Base-by-base conservation (phyloP, 805 yeast species). In the Lachancea quebecensis region DNA sequence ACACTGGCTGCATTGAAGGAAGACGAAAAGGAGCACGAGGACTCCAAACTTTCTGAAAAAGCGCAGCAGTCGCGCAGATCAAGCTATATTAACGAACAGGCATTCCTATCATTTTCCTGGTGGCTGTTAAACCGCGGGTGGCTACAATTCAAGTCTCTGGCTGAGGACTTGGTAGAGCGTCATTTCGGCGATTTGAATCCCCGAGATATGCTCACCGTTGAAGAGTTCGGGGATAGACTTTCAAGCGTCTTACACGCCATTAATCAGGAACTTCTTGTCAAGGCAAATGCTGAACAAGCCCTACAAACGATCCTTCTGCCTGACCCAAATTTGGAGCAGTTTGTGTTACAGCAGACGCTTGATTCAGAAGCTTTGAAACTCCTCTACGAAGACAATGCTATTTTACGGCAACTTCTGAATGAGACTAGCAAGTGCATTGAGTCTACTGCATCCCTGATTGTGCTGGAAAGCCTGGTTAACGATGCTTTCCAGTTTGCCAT, bases 111-210 rank as follows among this genome's bases (percentile, higher is more conserved):
- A 0, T 75, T 88, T 50, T 82, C 90, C 49, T 91, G 97, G 96
- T 91, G 96, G 96, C 64, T 91, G 38, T 70, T 91, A 41, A 89
- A 91, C 62, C 78, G 81, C 51, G 98, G 98, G 0, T 88, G 93
- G 89, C 55, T 72, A 17, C 67, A 71, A 30, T 66, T 86, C 31
- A 71, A 77, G 17, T 66, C 70, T 27, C 64, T 72, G 16, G 77
- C 87, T 27, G 78, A 79, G 55, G 58, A 63, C 1, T 67, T 76
- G 3, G 90, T 91, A 3, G 71, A 69, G 28, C 71, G 70, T 29
- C 80, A 79, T 18, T 87, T 88, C 60, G 74, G 69, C 10, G 72
- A 71, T 10, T 67, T 85, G 27, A 81, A 79, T 50, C 95, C 95
- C 30, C 74, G 89, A 51, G 78, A 85, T 15, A 90, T 82, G 56